Evolutionary conservation across 2,329 filamentous ascomycete genomes (phyloP), one percentile per base, ranked within the genome.

Genomic region (Didymella pinodella): DNA sequence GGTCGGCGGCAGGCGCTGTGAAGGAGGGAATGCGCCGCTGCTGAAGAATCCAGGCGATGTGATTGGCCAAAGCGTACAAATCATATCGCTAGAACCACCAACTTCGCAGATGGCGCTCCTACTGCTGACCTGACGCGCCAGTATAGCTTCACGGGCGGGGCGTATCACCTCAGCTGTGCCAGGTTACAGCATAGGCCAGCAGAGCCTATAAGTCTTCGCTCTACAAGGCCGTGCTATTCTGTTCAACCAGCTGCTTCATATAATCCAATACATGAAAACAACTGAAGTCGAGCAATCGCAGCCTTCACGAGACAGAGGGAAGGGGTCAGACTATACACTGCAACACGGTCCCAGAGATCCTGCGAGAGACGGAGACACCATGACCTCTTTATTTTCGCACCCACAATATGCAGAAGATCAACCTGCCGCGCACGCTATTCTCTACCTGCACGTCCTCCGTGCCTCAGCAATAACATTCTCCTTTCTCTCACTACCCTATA

Each of bases 401-500:
- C 57, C 85, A 4, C 62, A 79, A 49, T 86, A 86, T 72, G 86
- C 86, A 29, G 87, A 90, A 77, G 87, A 90, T 71, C 88, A 90
- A 65, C 82, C 83, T 31, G 77, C 82, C 59, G 68, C 82, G 7
- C 78, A 77, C 60, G 78, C 82, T 4, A 85, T 90, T 65, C 84
- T 90, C 60, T 81, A 81, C 56, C 78, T 81, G 0, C 87, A 90
- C 75, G 84, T 88, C 63, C 78, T 87, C 46, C 83, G 83, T 46
- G 84, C 86, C 38, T 83, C 79, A 59, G 75, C 87, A 59, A 83
- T 84, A 55, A 72, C 80, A 12, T 86, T 85, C 61, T 75, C 84
- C 41, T 72, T 85, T 48, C 57, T 87, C 67, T 70, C 79, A 7
- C 68, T 79, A 44, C 66, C 79, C 49, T 76, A 65, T 40, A 70